Evolutionary conservation across 768 basidiomycete genomes (phyloP).

Genomic region (Chalciporus piperatus): DNA sequence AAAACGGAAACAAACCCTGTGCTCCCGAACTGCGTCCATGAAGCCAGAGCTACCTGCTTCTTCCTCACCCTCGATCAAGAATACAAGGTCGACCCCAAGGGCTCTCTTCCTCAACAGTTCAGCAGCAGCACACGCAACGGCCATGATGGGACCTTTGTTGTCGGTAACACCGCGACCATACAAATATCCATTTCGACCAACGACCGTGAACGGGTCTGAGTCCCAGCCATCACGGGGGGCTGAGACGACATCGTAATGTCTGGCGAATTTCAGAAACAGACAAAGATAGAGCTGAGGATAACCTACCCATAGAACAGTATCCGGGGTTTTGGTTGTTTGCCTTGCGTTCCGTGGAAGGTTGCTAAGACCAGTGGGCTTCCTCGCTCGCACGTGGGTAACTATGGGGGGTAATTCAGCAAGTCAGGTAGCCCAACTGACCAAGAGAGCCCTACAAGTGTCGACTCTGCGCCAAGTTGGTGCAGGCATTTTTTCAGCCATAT

Average conservation of each 20-base stretch:
- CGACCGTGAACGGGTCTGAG: slow-evolving; percentile 79
- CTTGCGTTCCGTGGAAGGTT: slow-evolving; percentile 73
- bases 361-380: slow-evolving; percentile 88
- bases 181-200: slow-evolving; percentile 82
- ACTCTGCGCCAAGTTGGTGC: slow-evolving; percentile 81
- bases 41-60: slow-evolving; percentile 93
- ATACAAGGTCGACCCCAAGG: slow-evolving; percentile 82
- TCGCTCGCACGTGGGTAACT: slow-evolving; percentile 77
- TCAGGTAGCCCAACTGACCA: not conserved
- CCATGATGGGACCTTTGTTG: slow-evolving; percentile 94
- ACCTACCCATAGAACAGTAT: slow-evolving; percentile 87
- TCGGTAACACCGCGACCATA: slow-evolving; percentile 93
- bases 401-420: not conserved
- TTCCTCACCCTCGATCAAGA: slow-evolving; percentile 95
- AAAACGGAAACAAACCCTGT: slow-evolving; percentile 54
- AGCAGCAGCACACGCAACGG: slow-evolving; percentile 86
- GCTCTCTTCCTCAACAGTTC: slow-evolving; percentile 68
- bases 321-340: slow-evolving; percentile 58
- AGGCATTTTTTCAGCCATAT: slow-evolving; percentile 90
- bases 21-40: slow-evolving; percentile 62
- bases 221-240: slow-evolving; percentile 75
- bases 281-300: not conserved
- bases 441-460: slow-evolving; percentile 55
- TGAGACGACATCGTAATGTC: slow-evolving; percentile 96
- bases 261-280: slow-evolving; percentile 24